Percentiles rank a stretch among this genome's conserved stretches.
phyloP scores from a whole-genome alignment of 1,139 yeast genomes.

The Saccharomyces hybrid region DNA sequence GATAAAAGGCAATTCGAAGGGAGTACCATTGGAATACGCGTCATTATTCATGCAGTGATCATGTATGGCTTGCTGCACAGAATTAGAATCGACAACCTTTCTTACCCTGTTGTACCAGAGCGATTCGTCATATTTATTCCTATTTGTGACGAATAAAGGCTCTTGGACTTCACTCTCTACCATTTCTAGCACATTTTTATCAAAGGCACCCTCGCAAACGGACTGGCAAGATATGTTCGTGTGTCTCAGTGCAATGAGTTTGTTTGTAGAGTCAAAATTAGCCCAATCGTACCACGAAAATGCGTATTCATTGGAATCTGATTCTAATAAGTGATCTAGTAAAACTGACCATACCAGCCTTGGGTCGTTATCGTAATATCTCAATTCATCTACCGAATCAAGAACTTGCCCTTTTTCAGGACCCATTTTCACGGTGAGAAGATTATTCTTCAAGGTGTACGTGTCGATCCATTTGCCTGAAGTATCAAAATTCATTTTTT shows the following conservation, averaged over 20 bases:
- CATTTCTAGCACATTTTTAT: conserved; percentile 5
- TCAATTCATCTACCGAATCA: conserved; percentile 13
- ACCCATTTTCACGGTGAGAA: conserved; percentile 16
- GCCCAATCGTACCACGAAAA: conserved; percentile 29
- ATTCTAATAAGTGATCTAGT: conserved; percentile 7
- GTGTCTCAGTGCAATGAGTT: conserved; percentile 9
- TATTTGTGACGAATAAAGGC: conserved; percentile 8
- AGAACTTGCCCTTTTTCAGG: conserved; percentile 10
- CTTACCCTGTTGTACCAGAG: conserved; percentile 12
- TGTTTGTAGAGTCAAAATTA: conserved; percentile 21
- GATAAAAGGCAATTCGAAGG: conserved; percentile 15
- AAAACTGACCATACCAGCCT: conserved; percentile 22
- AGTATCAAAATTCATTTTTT: conserved; percentile 17
- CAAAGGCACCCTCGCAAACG: neutral
- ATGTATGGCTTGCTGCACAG: neutral
- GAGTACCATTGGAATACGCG: conserved; percentile 1
- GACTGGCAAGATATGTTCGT: neutral
- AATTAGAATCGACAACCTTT: conserved; percentile 4
- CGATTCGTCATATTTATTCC: conserved; percentile 12
- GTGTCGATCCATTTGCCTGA: conserved; percentile 15
- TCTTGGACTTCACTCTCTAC: conserved; percentile 14
- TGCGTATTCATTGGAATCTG: conserved; percentile 7
- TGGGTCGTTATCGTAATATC: conserved; percentile 25
- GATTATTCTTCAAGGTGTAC: conserved; percentile 15
- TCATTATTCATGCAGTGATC: neutral